Base-by-base conservation (phyloP, 257 asterid genomes). In the Plectranthus barbatus region DNA sequence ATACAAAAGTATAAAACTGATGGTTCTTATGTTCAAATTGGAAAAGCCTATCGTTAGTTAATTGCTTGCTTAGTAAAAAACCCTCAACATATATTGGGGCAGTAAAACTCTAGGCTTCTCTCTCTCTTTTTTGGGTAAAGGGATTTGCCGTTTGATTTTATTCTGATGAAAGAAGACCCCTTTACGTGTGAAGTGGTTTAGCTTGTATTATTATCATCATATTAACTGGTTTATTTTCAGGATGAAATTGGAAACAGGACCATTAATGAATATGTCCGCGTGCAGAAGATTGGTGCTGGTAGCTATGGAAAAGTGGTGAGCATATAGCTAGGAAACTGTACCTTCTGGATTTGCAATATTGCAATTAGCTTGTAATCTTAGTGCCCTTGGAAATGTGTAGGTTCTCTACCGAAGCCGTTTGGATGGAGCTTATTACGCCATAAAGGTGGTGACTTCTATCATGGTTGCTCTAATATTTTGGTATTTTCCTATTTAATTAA, bases 241-340 rank as follows among this genome's bases (percentile, higher is more conserved):
- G 97, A 87, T 70, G 97, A 85, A 57, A 72, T 84, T 62, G 99
- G 95, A 64, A 77, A 81, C 78, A 93, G 86, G 84, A 90, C 83
- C 73, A 66, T 93, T 48, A 93, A 93, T 63, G 97, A 90, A 69
- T 93, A 93, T 63, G 85, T 83, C 48, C 89, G 88, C 1, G 88
- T 68, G 66, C 67, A 80, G 58, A 90, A 83, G 86, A 93, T 93
- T 70, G 99, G 97, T 62, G 71, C 99, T 76, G 99, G 99, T 64
- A 93, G 97, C 88, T 93, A 93, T 6, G 99, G 97, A 9, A 93
- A 93, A 93, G 99, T 93, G 96, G 97, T 93, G 68, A 84, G 90
- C 67, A 68, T 64, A 56, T 60, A 58, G 52, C 31, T 60, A 33
- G 23, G 54, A 23, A 57, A 41, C 48, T 64, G 40, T 55, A 20